Evolutionary conservation across 441 rosid species (phyloP).

Genomic region (Iberis amara): DNA sequence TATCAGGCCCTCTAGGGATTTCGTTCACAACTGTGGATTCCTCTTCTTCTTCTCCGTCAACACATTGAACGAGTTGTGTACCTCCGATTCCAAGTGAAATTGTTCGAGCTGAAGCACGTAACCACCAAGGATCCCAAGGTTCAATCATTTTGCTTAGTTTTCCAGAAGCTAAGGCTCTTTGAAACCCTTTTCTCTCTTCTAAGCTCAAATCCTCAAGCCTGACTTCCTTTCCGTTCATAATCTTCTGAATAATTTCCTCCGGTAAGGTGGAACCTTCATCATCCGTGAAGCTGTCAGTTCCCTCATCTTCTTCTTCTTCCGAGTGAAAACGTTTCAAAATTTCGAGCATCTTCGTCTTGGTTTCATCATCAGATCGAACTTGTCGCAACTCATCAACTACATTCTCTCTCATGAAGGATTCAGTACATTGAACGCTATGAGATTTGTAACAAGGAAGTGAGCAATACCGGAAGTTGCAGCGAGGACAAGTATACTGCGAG

Average conservation of each 20-base stretch:
- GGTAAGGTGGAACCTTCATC: constrained; percentile 44
- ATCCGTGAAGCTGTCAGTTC: constrained; percentile 34
- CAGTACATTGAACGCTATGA: constrained; percentile 78
- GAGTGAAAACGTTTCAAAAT: constrained; percentile 69
- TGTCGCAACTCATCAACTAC: constrained; percentile 64
- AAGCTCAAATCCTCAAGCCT: constrained; percentile 56
- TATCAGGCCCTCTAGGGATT: constrained; percentile 67
- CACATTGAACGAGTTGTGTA: constrained; percentile 52
- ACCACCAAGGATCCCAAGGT: constrained; percentile 99
- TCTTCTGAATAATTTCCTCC: constrained; percentile 55
- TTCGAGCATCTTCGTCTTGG: constrained; percentile 65
- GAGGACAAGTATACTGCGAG: constrained; percentile 86
- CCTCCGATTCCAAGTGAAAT: constrained; percentile 59
- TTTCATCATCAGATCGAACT: constrained; percentile 52
- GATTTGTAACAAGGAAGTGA: constrained; percentile 84
- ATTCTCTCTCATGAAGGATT: constrained; percentile 87
- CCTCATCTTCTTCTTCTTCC: constrained; percentile 41
- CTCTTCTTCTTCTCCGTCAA: constrained; percentile 30
- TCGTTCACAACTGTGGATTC: constrained; percentile 34
- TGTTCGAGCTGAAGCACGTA: constrained; percentile 55
- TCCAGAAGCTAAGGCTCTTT: constrained; percentile 76
- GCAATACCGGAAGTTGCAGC: constrained; percentile 85
- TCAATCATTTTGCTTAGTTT: constrained; percentile 77
- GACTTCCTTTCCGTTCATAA: constrained; percentile 57
- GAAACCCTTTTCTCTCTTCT: constrained; percentile 71